A percentile compares a stretch with the other conserved stretches of the same genome.
These are phyloP conservation scores for Cryphonectria radicalis DNA, from an alignment of 2,329 filamentous ascomycete species.

Conservation along the genomic window DNA sequence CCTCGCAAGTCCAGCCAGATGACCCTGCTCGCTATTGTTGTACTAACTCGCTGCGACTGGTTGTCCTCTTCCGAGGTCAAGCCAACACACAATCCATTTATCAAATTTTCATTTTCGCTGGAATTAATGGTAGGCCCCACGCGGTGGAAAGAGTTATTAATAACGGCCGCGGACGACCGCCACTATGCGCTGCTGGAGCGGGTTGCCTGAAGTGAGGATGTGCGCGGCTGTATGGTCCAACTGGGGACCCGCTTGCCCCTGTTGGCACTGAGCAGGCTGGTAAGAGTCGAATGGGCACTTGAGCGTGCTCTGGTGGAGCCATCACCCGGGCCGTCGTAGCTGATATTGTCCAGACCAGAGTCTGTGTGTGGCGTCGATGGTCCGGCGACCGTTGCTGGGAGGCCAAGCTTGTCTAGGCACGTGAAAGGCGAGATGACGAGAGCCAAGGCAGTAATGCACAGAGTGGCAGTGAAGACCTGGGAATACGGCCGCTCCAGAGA, in stretches of 20 bases:
- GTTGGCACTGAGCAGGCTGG: neutral
- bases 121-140: neutral
- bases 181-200: neutral
- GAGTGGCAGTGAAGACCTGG: constrained; percentile 4
- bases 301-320: neutral
- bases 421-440: constrained; percentile 1
- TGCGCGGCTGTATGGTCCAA: constrained; percentile 10
- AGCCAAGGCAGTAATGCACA: constrained; percentile 5
- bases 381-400: constrained; percentile 8
- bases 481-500: neutral
- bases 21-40: constrained; percentile 4
- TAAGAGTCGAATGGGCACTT: neutral
- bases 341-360: constrained; percentile 2
- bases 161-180: constrained; percentile 5
- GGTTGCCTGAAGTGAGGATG: constrained; percentile 6
- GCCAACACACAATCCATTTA: neutral
- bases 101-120: neutral
- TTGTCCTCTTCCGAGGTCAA: constrained; percentile 3
- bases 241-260: neutral
- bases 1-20: constrained; percentile 19
- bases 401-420: constrained; percentile 6
- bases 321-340: constrained; percentile 3
- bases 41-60: neutral
- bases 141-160: neutral
- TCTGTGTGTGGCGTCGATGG: neutral